These are phyloP conservation scores for Lasiodiplodia theobromae DNA, from an alignment of 2,329 filamentous ascomycete species.

Conservation along the genomic window DNA sequence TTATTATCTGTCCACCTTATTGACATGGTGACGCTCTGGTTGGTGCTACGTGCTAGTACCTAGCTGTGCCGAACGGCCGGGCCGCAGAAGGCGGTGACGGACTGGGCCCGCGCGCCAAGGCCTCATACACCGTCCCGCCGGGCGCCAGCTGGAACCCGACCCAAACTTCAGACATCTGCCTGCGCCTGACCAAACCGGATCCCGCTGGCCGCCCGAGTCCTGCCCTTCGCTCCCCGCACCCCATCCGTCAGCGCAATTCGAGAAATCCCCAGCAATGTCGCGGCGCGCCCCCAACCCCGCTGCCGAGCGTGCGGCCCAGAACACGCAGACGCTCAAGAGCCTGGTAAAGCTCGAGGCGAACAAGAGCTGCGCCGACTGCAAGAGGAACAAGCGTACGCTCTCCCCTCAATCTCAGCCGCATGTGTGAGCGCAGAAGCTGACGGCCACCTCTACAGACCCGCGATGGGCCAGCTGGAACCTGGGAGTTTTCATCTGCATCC, in stretches of 20 bases:
- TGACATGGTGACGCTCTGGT: background rate
- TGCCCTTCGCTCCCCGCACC: background rate
- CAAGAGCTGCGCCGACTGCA: slow-evolving; percentile 98
- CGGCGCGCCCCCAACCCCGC: slow-evolving; percentile 75
- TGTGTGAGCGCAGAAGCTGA: slow-evolving; percentile 21
- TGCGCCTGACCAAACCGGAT: background rate
- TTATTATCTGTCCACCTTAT: background rate
- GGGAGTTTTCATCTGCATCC: slow-evolving; percentile 96
- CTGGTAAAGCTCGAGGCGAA: slow-evolving; percentile 93
- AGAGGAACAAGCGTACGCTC: slow-evolving; percentile 90
- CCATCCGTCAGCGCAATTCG: background rate
- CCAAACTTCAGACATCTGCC: slow-evolving; percentile 17
- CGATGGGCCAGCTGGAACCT: slow-evolving; percentile 99
- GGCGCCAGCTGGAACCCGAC: slow-evolving; percentile 27
- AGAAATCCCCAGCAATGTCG: slow-evolving; percentile 66
- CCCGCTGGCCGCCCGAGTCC: background rate
- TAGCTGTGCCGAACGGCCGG: background rate
- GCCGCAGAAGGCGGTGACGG: background rate
- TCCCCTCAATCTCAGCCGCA: background rate
- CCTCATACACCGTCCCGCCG: slow-evolving; percentile 18
- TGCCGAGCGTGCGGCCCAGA: slow-evolving; percentile 89
- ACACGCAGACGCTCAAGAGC: slow-evolving; percentile 91
- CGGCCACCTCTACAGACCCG: slow-evolving; percentile 69
- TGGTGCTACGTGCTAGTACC: background rate
- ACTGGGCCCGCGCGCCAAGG: slow-evolving; percentile 2